These are phyloP conservation scores for Paraconiothyrium sp. DNA, from an alignment of 2,329 filamentous ascomycete genomes.

Conservation along the genomic window DNA sequence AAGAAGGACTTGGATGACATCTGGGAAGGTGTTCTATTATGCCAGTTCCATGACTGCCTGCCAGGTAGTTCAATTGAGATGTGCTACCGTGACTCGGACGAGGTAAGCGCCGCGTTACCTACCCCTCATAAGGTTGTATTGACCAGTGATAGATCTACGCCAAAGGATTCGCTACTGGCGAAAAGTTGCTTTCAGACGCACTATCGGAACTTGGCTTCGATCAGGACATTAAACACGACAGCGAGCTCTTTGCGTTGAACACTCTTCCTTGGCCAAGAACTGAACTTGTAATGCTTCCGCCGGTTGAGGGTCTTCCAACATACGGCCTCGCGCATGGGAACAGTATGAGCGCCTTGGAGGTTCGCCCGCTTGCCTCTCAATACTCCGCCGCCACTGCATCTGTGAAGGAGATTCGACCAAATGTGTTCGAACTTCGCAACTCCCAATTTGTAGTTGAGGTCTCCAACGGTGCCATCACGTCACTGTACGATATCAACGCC, in stretches of 20 bases:
- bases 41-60: constrained; percentile 97
- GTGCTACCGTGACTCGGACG: constrained; percentile 96
- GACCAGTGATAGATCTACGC: constrained; percentile 70
- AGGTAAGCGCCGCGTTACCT: constrained; percentile 53
- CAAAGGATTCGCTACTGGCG: constrained; percentile 79
- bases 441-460: constrained; percentile 78
- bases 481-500: constrained; percentile 77
- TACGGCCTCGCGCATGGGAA: constrained; percentile 56
- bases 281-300: constrained; percentile 73
- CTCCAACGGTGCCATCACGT: constrained; percentile 79
- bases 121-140: constrained; percentile 22
- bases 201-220: constrained; percentile 72
- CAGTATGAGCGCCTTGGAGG: constrained; percentile 54
- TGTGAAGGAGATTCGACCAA: constrained; percentile 62
- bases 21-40: constrained; percentile 92
- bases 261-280: constrained; percentile 86
- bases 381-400: constrained; percentile 50
- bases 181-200: constrained; percentile 75
- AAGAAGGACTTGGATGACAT: constrained; percentile 94
- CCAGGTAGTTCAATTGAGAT: constrained; percentile 96
- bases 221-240: constrained; percentile 53
- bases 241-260: constrained; percentile 75
- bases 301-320: constrained; percentile 37
- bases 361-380: constrained; percentile 37
- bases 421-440: constrained; percentile 82